Evolutionary conservation across 179 eudicot genomes (phyloP), one percentile per base, ranked within the genome.

Genomic region (Sideroxylon spinosum): DNA sequence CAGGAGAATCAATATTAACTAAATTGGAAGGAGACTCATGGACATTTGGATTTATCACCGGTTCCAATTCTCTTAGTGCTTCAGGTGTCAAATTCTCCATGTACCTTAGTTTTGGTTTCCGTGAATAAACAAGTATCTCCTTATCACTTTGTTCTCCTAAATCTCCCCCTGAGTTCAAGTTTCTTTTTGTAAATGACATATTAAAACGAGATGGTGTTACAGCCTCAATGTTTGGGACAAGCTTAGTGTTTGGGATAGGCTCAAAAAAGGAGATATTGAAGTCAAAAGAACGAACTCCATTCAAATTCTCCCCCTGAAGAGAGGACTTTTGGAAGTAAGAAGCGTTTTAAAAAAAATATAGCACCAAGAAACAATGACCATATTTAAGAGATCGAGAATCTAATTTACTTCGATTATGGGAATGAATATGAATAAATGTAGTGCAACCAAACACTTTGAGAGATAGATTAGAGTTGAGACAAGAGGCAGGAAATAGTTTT

Each of bases 271-370:
- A 29, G 17, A 19, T 0, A 16, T 75, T 69, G 37, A 32, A 26
- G 4, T 62, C 52, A 3, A 61, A 60, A 61, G 37, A 60, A 61
- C 17, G 9, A 29, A 1, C 55, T 37, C 61, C 26, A 61, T n/a
- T 62, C 48, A 17, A 17, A 1, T 20, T 62, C 78, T 62, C 78
- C 78, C 56, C 68, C 19, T 61, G 19, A 59, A 62, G 57, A 16
- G 56, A 75, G 17, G 69, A 0, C 17, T 62, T 55, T 53, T 25
- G 57, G 55, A 60, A 75, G 53, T 32, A 75, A 0, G 78, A 3
- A 25, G 13, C 19, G 6, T 37, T 17, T 46, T 46, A 44, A 55
- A n/a, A 75, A 37, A 22, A 75, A 75, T 0, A 57, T 75, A 60
- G 61, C 78, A 75, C 61, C 20, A 57, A 17, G 14, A 57, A 14